Percentiles rank a stretch among this genome's conserved stretches.
Conservation (phyloP, 345 rosid genomes). For the Gossypium rotundifolium region DNA sequence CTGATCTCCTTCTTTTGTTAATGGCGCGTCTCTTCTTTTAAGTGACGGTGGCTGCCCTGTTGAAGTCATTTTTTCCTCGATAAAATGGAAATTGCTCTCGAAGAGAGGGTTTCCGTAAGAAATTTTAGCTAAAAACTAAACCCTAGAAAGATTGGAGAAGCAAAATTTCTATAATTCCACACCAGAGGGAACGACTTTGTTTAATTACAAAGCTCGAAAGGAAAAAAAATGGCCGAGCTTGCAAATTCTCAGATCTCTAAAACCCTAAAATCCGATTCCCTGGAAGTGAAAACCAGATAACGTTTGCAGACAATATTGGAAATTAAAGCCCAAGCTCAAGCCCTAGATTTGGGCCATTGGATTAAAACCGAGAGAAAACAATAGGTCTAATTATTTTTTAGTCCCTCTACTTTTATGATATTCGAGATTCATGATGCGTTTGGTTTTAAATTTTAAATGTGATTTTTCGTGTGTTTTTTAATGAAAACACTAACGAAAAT, state of each 20-base stretch:
- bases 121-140: background rate
- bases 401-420: no score
- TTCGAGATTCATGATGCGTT: no score
- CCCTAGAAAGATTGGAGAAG: background rate
- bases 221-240: background rate
- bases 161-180: background rate
- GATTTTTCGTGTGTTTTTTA: no score
- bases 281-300: background rate
- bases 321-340: background rate
- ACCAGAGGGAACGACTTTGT: background rate
- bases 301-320: background rate
- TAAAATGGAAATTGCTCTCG: background rate
- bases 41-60: constrained; percentile 38
- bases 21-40: constrained; percentile 61
- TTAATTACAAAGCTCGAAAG: background rate
- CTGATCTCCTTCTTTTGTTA: constrained; percentile 62
- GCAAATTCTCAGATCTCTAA: background rate
- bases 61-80: constrained; percentile 43
- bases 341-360: background rate
- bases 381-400: no score
- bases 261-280: background rate
- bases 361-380: background rate
- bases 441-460: no score
- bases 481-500: no score
- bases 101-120: background rate